Evolutionary conservation across 148 eudicot species (phyloP), one percentile per base, ranked within the genome.

Genomic region (Arbutus unedo): DNA sequence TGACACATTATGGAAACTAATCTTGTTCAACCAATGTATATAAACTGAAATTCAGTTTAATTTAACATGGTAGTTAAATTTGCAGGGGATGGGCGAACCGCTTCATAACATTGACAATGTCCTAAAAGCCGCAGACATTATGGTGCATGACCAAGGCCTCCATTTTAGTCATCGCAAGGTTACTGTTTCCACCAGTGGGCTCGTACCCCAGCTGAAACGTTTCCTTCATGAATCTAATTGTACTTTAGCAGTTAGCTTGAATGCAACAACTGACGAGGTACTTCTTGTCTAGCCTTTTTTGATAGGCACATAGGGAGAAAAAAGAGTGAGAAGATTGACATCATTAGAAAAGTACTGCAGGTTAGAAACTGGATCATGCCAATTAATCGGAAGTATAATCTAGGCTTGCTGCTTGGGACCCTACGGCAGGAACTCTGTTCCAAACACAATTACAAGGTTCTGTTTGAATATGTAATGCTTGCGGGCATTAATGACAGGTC

Each of bases 61-160:
- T 1, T 66, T 66, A 71, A 70, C 66, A 43, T 38, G 57, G 19
- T 81, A 11, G 41, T 5, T 41, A 74, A 77, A 55, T 81, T 45
- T 89, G 82, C 81, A 96, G 99, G 99, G 99, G 23, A 96, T 96
- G 99, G 99, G 99, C 79, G 99, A 96, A 87, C 99, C 99, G 57
- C 92, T 96, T 88, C 99, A 96, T 81, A 96, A 96, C 87, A 76
- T 93, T 77, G 98, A 96, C 74, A 94, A 92, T 89, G 99, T 96
- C 74, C 80, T 94, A 62, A 93, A 87, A 88, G 99, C 99, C 71
- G 89, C 92, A 57, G 93, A 96, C 77, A 89, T 96, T 84, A 76
- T 96, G 93, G 97, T 94, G 48, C 93, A 96, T 72, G 99, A 92
- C 31, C 95, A 93, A 59, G 99, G 99, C 78, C 99, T 96, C 57